Percentiles rank a stretch among this genome's conserved stretches.
Evolutionary conservation across 2,329 filamentous ascomycete species (phyloP).

Genomic region (Tympanopsis confertula): DNA sequence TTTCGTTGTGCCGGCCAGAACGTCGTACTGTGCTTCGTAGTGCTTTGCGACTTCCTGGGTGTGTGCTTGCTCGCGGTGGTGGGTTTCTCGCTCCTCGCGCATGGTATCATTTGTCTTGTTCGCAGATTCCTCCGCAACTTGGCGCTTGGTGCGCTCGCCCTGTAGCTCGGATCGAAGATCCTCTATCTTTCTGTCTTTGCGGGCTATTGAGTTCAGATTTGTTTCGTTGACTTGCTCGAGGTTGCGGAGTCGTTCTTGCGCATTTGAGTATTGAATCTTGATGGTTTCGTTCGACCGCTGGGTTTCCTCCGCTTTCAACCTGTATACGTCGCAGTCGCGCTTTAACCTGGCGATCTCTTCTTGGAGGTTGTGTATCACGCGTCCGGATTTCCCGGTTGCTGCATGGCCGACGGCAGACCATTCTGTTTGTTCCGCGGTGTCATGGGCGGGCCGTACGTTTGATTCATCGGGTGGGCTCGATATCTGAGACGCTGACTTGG

Average conservation of each 20-base stretch:
- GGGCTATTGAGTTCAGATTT: conserved; percentile 27
- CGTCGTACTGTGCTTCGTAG: conserved; percentile 16
- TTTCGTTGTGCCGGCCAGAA: conserved; percentile 20
- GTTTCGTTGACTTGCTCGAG: conserved; percentile 31
- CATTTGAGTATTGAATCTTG: conserved; percentile 28
- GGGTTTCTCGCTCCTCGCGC: neutral
- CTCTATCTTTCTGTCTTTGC: conserved; percentile 33
- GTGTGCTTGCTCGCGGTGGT: conserved; percentile 12
- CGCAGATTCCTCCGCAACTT: conserved; percentile 24
- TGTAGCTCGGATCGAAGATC: conserved; percentile 26
- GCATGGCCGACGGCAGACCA: conserved; percentile 36
- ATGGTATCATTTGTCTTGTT: conserved; percentile 1
- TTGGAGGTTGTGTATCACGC: conserved; percentile 35
- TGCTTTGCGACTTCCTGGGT: conserved; percentile 23
- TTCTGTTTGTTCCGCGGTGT: too few relatives aligned
- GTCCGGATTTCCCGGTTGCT: conserved; percentile 33
- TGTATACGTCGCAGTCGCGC: conserved; percentile 29
- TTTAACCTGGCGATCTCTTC: conserved; percentile 34
- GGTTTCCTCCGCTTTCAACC: conserved; percentile 29
- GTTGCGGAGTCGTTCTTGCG: conserved; percentile 28
- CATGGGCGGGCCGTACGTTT: too few relatives aligned
- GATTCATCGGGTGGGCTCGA: too few relatives aligned
- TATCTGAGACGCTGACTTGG: too few relatives aligned
- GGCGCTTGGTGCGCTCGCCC: conserved; percentile 24
- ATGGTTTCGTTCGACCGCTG: conserved; percentile 30